These are phyloP conservation scores for Tetragonia tetragonoides DNA, from an alignment of 148 eudicot genomes.

Conservation along the genomic window DNA sequence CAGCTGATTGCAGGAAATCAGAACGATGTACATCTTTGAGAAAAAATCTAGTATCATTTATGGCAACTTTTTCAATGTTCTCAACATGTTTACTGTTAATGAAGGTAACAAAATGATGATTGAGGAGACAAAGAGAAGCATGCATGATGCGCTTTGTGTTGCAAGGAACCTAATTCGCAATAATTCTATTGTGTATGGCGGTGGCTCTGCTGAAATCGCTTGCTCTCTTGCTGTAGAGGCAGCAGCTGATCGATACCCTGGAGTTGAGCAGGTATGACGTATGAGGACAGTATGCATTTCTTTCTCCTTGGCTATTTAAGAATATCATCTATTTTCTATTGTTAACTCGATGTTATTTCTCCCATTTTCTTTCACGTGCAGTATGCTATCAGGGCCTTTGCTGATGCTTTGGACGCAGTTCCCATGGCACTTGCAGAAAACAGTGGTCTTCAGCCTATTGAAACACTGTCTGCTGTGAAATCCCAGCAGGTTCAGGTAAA, in stretches of 20 bases:
- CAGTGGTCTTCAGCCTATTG: constrained; percentile 95
- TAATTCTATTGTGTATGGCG: constrained; percentile 90
- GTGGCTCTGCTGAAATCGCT: constrained; percentile 87
- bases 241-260: constrained; percentile 85
- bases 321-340: background rate
- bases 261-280: constrained; percentile 93
- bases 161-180: constrained; percentile 88
- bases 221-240: constrained; percentile 91
- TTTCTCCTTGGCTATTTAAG: background rate
- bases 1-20: too few species aligned
- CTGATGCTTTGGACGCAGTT: constrained; percentile 89
- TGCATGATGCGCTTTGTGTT: constrained; percentile 91
- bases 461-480: constrained; percentile 89
- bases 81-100: constrained; percentile 11
- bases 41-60: background rate
- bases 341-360: background rate
- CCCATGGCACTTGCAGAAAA: constrained; percentile 98
- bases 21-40: too few species aligned
- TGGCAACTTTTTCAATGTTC: background rate
- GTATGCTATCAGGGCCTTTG: constrained; percentile 97
- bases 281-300: background rate
- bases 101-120: constrained; percentile 97
- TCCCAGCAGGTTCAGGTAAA: constrained; percentile 92
- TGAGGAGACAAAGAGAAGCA: constrained; percentile 95
- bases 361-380: constrained; percentile 31